These are phyloP conservation scores for Lolium multiflorum DNA, from an alignment of 176 grass and related monocot genomes.

Conservation along the genomic window DNA sequence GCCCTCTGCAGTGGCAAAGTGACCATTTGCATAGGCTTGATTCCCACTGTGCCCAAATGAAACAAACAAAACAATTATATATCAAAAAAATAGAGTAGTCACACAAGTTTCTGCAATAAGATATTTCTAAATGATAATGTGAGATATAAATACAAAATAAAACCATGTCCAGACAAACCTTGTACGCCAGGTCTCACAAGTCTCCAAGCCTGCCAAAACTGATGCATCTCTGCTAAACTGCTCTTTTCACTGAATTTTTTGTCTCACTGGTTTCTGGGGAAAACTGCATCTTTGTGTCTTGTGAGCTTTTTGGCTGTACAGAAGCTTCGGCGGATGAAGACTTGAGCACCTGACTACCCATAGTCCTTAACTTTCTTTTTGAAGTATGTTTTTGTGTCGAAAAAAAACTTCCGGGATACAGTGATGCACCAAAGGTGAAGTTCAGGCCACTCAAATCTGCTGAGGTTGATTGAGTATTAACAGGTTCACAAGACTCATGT, in stretches of 20 bases:
- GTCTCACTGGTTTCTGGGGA: constrained; percentile 46
- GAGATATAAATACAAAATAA: constrained; percentile 30
- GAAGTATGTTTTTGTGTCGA: constrained; percentile 48
- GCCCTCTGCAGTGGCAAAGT: constrained; percentile 83
- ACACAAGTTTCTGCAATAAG: constrained; percentile 7
- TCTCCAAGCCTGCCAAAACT: constrained; percentile 49
- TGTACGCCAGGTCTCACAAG: constrained; percentile 88
- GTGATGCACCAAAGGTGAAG: constrained; percentile 55
- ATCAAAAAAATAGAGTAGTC: constrained; percentile 28
- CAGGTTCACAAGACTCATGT: constrained; percentile 27
- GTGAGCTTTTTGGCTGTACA: constrained; percentile 42
- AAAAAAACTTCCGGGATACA: constrained; percentile 35
- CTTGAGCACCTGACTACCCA: constrained; percentile 37
- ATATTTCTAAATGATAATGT: constrained; percentile 28
- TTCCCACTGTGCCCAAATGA: constrained; percentile 86
- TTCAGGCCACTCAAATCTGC: constrained; percentile 44
- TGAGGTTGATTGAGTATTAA: constrained; percentile 40
- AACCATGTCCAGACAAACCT: constrained; percentile 58
- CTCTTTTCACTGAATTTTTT: constrained; percentile 39
- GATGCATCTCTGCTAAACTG: constrained; percentile 39
- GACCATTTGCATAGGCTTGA: constrained; percentile 88
- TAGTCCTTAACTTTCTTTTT: constrained; percentile 82
- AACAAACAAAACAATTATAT: constrained; percentile 37
- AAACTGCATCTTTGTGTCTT: constrained; percentile 51
- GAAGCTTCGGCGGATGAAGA: constrained; percentile 38